phyloP scores from a whole-genome alignment of 108 stramenopile genomes.

The Nitzschia sp. region DNA sequence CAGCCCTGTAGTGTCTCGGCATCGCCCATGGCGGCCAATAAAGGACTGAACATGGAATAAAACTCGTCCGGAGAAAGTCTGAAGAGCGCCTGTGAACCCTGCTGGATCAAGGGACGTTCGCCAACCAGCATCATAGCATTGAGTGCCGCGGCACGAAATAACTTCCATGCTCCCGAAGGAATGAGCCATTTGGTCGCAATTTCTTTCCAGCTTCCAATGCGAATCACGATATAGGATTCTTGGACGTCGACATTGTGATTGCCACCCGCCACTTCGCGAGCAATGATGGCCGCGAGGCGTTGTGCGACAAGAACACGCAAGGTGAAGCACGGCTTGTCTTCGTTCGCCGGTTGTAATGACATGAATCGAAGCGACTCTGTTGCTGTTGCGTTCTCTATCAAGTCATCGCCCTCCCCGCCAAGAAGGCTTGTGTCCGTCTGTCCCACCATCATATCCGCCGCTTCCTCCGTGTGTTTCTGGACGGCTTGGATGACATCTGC shows the following conservation, averaged over 20 bases:
- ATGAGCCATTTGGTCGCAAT: constrained; percentile 6
- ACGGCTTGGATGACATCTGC: no score
- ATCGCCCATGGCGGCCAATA: constrained; percentile 14
- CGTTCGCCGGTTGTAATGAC: no score
- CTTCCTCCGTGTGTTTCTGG: no score
- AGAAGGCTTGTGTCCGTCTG: no score
- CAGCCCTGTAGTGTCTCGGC: constrained; percentile 9
- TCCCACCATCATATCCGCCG: no score
- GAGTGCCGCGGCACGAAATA: background rate
- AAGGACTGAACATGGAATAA: constrained; percentile 3
- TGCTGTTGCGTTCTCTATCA: no score
- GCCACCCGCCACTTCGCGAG: background rate
- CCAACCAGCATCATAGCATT: constrained; percentile 5
- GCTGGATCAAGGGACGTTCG: background rate
- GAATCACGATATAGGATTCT: background rate
- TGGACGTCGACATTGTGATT: background rate
- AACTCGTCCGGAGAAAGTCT: constrained; percentile 5
- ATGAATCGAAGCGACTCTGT: no score
- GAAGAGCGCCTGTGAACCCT: constrained; percentile 3
- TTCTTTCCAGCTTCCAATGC: background rate
- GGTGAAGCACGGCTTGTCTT: no score
- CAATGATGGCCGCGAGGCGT: constrained; percentile 12
- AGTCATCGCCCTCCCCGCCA: no score
- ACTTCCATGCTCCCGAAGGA: constrained; percentile 1
- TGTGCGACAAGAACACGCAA: background rate